Evolutionary conservation across 768 basidiomycete genomes (phyloP).

Genomic region (Lepiota venenata): DNA sequence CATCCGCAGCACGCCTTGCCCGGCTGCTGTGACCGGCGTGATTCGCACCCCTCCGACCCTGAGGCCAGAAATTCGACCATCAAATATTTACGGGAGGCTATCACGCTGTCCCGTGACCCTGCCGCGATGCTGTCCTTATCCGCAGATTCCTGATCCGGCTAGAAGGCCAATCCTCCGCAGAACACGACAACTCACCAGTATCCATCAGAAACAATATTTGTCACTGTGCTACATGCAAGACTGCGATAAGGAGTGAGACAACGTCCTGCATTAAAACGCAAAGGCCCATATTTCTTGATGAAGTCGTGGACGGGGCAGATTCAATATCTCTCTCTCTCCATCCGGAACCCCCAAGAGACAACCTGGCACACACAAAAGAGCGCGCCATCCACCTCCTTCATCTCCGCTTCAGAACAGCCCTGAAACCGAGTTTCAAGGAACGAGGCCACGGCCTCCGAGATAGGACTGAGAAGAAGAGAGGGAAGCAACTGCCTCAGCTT

Average conservation of each 20-base stretch:
- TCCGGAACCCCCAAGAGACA: neutral
- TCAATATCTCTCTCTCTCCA: neutral
- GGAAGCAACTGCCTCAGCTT: neutral
- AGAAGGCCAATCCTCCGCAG: too few species aligned
- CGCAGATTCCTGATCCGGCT: constrained; percentile 3
- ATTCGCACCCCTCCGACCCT: neutral
- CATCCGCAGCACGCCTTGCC: neutral
- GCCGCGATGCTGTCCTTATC: constrained; percentile 1
- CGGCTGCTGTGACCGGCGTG: neutral
- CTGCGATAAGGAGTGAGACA: neutral
- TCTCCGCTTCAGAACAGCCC: neutral
- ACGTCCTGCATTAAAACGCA: neutral
- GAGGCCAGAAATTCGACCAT: neutral
- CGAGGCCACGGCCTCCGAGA: constrained; percentile 1
- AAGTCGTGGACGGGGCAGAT: neutral
- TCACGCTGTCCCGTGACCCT: neutral
- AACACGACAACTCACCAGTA: too few species aligned
- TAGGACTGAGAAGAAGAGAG: neutral
- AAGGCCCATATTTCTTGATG: neutral
- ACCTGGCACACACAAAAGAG: neutral
- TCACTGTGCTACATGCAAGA: too few species aligned
- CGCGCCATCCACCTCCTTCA: neutral
- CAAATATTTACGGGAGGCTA: neutral
- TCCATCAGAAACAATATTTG: too few species aligned
- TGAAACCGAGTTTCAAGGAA: constrained; percentile 1